Conservation (phyloP, 2,329 filamentous ascomycete species). For the Fusarium udum region DNA sequence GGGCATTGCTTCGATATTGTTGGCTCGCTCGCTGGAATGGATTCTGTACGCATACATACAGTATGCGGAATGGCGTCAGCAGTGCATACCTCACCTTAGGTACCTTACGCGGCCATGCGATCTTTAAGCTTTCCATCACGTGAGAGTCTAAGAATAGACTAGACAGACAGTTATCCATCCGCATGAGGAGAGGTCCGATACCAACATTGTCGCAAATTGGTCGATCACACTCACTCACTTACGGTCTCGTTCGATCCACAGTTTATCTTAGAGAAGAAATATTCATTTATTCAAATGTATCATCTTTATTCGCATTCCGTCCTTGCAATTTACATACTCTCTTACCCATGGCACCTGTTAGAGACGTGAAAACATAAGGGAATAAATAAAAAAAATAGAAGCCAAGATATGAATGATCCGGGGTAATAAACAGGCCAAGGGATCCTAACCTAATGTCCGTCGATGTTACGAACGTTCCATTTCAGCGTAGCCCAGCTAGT, state of each 20-base stretch:
- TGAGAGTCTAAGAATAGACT: constrained; percentile 25
- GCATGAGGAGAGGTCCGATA: background rate
- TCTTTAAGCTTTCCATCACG: constrained; percentile 4
- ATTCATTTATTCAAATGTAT: background rate
- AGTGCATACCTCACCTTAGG: constrained; percentile 11
- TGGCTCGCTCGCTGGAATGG: background rate
- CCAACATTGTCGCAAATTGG: background rate
- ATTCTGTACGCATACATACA: background rate
- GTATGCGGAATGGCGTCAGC: constrained; percentile 19
- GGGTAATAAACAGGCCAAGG: background rate
- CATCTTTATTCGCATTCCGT: background rate
- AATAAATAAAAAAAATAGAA: background rate
- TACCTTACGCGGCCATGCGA: constrained; percentile 14
- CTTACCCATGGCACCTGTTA: background rate
- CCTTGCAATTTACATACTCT: background rate
- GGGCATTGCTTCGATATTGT: background rate
- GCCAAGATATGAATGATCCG: background rate
- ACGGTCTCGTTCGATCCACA: background rate
- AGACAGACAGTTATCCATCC: background rate
- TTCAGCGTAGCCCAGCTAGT: background rate
- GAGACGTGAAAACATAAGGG: background rate
- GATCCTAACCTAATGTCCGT: background rate
- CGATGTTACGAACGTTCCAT: background rate
- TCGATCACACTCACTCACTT: background rate
- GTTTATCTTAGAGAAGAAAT: background rate